Percentiles rank a stretch among this genome's conserved stretches.
phyloP scores from a whole-genome alignment of 208 protist genomes.

The Leishmania mexicana region DNA sequence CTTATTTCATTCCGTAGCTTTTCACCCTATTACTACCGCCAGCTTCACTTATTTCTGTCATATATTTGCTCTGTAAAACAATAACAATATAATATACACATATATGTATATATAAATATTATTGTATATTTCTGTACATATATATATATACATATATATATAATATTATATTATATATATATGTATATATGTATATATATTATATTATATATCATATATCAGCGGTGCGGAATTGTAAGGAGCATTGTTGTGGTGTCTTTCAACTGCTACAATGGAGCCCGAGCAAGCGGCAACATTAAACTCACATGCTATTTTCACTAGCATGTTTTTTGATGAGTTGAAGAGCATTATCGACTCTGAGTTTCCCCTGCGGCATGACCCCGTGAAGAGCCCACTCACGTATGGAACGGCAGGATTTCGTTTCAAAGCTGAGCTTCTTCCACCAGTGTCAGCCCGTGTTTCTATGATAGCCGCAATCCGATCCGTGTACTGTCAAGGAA shows the following conservation, averaged over 20 bases:
- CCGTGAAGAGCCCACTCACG: slow-evolving; percentile 14
- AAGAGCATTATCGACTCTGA: slow-evolving; percentile 31
- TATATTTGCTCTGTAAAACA: not conserved
- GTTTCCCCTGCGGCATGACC: slow-evolving; percentile 54
- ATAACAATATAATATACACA: not conserved
- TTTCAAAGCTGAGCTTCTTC: slow-evolving; percentile 41
- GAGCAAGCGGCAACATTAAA: not conserved
- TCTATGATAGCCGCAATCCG: slow-evolving; percentile 63
- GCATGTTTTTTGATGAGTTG: slow-evolving; percentile 19
- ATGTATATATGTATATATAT: not conserved
- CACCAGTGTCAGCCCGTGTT: slow-evolving; percentile 67
- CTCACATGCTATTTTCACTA: slow-evolving; percentile 8
- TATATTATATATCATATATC: not conserved
- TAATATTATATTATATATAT: not conserved
- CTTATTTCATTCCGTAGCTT: not conserved
- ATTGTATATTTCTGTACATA: no score
- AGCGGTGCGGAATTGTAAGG: not conserved
- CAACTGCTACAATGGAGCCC: not conserved
- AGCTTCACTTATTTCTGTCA: not conserved
- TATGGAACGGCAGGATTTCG: slow-evolving; percentile 90
- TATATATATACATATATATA: no score
- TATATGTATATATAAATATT: not conserved
- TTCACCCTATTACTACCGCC: not conserved
- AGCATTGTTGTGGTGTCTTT: not conserved
- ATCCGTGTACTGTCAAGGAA: slow-evolving; percentile 33